phyloP scores from a whole-genome alignment of 805 yeast genomes.

The Ogataea glucozyma region DNA sequence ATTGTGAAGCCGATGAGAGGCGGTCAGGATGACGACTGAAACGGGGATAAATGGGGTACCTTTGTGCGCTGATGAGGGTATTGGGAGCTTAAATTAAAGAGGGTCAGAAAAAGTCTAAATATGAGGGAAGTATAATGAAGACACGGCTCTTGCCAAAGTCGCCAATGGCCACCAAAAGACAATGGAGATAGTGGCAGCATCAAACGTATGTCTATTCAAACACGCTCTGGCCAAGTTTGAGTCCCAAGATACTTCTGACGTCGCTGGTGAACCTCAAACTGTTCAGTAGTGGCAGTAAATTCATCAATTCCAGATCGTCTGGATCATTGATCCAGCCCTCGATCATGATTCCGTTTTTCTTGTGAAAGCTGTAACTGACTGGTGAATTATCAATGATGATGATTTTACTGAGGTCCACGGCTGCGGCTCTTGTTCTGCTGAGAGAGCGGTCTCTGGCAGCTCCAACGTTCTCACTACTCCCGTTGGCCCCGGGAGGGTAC shows the following conservation, averaged over 20 bases:
- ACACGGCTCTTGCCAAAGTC: too few species aligned
- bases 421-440: conserved; percentile 21
- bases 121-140: too few species aligned
- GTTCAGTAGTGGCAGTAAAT: conserved; percentile 75
- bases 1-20: conserved; percentile 50
- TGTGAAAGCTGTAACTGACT: conserved; percentile 78
- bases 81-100: background rate
- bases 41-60: background rate
- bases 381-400: conserved; percentile 93
- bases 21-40: conserved; percentile 23
- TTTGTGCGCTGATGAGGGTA: background rate
- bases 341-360: conserved; percentile 85
- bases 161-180: too few species aligned
- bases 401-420: conserved; percentile 59
- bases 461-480: conserved; percentile 15
- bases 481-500: conserved; percentile 13
- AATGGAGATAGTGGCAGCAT: too few species aligned
- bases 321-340: conserved; percentile 99
- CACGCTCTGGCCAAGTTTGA: conserved; percentile 69
- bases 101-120: background rate
- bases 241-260: conserved; percentile 73
- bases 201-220: conserved; percentile 41
- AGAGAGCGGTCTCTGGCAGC: conserved; percentile 33
- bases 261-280: conserved; percentile 80
- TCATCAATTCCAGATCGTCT: conserved; percentile 79